Evolutionary conservation across 1,284 basidiomycete genomes (phyloP).

Genomic region (Austropuccinia psidii): DNA sequence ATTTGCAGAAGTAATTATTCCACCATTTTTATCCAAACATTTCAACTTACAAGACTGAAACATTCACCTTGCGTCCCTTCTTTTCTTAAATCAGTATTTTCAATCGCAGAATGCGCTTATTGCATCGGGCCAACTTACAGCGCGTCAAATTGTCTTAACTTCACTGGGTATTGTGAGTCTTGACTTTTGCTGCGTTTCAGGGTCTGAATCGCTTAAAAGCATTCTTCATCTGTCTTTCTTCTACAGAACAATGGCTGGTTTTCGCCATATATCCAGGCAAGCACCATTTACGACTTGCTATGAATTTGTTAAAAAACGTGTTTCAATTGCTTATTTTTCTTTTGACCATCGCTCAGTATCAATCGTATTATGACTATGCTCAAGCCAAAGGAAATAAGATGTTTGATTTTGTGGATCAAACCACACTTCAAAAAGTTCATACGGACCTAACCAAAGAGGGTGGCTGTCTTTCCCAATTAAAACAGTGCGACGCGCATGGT

Average conservation of each 20-base stretch:
- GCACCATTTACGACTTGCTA: background rate
- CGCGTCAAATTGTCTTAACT: constrained; percentile 1
- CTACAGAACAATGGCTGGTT: constrained; percentile 34
- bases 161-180: constrained; percentile 31
- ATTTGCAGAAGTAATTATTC: constrained; percentile 26
- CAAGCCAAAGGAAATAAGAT: constrained; percentile 31
- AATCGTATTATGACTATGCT: constrained; percentile 28
- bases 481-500: constrained; percentile 19
- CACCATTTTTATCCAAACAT: background rate
- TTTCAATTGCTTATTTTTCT: background rate
- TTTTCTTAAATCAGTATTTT: constrained; percentile 18
- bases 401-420: constrained; percentile 3
- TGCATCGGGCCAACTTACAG: constrained; percentile 9
- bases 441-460: background rate
- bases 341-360: constrained; percentile 6
- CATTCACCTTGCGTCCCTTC: background rate
- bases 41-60: too few species aligned
- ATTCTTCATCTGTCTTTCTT: too few species aligned
- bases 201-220: too few species aligned
- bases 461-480: constrained; percentile 15
- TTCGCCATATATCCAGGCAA: constrained; percentile 28
- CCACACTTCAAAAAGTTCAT: background rate
- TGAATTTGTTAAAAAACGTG: background rate
- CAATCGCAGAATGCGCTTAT: constrained; percentile 21
- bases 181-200: background rate